Evolutionary conservation across 2,329 filamentous ascomycete species (phyloP), one percentile per base, ranked within the genome.

Genomic region (Colletotrichum neosansevieriae): DNA sequence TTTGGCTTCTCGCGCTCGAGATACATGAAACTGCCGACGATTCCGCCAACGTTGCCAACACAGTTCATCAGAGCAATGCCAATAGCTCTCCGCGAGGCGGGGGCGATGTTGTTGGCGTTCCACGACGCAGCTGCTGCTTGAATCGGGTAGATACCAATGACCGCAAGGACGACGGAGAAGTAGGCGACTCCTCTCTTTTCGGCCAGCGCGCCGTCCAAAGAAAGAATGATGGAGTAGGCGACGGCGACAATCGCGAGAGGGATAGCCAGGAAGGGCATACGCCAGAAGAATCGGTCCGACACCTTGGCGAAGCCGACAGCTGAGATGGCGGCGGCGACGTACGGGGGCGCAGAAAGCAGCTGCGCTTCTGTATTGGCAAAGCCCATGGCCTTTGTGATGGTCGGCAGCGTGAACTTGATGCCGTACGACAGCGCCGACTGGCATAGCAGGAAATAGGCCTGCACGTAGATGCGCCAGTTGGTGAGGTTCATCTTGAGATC

Each of bases 251-350:
- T 69, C 1, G 66, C 67, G 7, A 72, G 58, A 2, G 70, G 71
- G 6, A 57, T 57, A 0, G 64, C 58, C 15, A 71, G 40, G 54
- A 72, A 71, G 11, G 89, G 79, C 4, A 91, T 91, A 17, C 91
- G 84, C 74, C 86, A 84, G 21, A 84, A 80, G 1, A 89, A 92
- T 1, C 87, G 84, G 73, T 94, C 92, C 0, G 91, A 91, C 5
- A 90, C 75, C 73, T 84, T 91, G 2, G 91, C 91, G 29, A 92
- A 82, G 0, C 80, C 58, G 3, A 94, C 81, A 0, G 91, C 92
- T 0, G 91, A 72, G n/a, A 74, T 32, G 2, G 60, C 73, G 1
- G 73, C 70, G 1, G 73, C 59, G 6, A 75, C 56, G n/a, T 73
- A 74, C 2, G 74, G 75, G 6, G 75, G 75, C 1, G 73, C 72